These are phyloP conservation scores for Pythium coloratum DNA, from an alignment of 352 stramenopile species.

Conservation along the genomic window DNA sequence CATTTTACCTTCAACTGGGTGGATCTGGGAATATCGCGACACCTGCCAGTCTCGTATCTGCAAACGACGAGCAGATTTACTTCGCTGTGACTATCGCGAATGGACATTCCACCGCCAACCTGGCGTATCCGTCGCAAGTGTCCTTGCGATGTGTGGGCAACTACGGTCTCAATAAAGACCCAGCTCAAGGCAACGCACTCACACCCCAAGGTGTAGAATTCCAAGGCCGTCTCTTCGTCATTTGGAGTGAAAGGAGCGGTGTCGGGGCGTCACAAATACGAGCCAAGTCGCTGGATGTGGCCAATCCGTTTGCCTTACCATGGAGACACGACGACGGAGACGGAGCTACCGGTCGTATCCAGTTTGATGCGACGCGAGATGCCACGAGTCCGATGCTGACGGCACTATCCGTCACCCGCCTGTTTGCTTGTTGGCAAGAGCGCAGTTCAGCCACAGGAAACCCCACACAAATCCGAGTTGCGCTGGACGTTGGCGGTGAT, in stretches of 20 bases:
- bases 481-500: slow-evolving; percentile 33
- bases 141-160: slow-evolving; percentile 47
- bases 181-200: slow-evolving; percentile 29
- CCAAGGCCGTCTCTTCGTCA: slow-evolving; percentile 35
- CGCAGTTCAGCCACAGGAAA: slow-evolving; percentile 24
- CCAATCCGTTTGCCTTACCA: slow-evolving; percentile 30
- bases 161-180: slow-evolving; percentile 50
- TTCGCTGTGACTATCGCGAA: slow-evolving; percentile 47
- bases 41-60: slow-evolving; percentile 32
- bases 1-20: slow-evolving; percentile 46
- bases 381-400: slow-evolving; percentile 37
- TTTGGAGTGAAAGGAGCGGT: slow-evolving; percentile 49
- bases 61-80: slow-evolving; percentile 45
- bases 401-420: slow-evolving; percentile 19
- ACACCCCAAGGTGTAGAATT: slow-evolving; percentile 30
- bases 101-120: slow-evolving; percentile 41
- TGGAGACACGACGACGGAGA: slow-evolving; percentile 51
- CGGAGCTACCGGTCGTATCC: slow-evolving; percentile 32
- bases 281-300: slow-evolving; percentile 41
- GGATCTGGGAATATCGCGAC: slow-evolving; percentile 19
- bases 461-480: slow-evolving; percentile 52
- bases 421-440: slow-evolving; percentile 66
- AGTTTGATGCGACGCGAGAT: slow-evolving; percentile 44
- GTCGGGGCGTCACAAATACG: slow-evolving; percentile 39
- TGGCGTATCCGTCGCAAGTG: slow-evolving; percentile 43